Evolutionary conservation across 2,329 filamentous ascomycete species (phyloP).

Genomic region (Penicillium brasilianum): DNA sequence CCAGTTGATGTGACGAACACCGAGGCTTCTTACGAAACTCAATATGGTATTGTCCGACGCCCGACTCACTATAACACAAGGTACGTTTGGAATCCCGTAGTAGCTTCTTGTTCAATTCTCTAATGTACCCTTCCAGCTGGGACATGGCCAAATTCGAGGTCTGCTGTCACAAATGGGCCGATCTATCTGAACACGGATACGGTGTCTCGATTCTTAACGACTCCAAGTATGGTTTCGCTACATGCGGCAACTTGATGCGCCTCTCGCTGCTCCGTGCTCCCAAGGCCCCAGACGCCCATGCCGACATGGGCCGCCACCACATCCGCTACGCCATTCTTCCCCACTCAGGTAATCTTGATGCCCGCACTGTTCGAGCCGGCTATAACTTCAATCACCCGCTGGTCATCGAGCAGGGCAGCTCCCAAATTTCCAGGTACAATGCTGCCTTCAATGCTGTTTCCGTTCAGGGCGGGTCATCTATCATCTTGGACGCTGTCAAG

Average conservation of each 20-base stretch:
- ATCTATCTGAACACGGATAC: slow-evolving; percentile 84
- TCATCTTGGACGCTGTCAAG: slow-evolving; percentile 90
- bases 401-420: slow-evolving; percentile 53
- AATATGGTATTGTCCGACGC: slow-evolving; percentile 84
- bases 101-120: not conserved
- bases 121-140: slow-evolving; percentile 61
- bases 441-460: slow-evolving; percentile 62
- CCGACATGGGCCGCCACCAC: slow-evolving; percentile 87
- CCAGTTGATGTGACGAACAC: slow-evolving; percentile 89
- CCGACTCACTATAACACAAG: slow-evolving; percentile 98
- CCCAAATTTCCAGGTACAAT: slow-evolving; percentile 11
- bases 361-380: slow-evolving; percentile 77
- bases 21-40: slow-evolving; percentile 93
- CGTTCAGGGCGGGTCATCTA: slow-evolving; percentile 67
- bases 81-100: slow-evolving; percentile 46
- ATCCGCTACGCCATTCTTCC: slow-evolving; percentile 92
- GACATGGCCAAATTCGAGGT: slow-evolving; percentile 99
- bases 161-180: slow-evolving; percentile 92
- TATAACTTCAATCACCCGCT: slow-evolving; percentile 91
- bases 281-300: slow-evolving; percentile 90
- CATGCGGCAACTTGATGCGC: slow-evolving; percentile 85
- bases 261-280: slow-evolving; percentile 83
- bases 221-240: slow-evolving; percentile 95
- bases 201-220: slow-evolving; percentile 94
- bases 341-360: slow-evolving; percentile 73